Percentiles rank a stretch among this genome's conserved stretches.
Conservation (phyloP, 768 basidiomycete genomes). For the Hericium rajendrae region DNA sequence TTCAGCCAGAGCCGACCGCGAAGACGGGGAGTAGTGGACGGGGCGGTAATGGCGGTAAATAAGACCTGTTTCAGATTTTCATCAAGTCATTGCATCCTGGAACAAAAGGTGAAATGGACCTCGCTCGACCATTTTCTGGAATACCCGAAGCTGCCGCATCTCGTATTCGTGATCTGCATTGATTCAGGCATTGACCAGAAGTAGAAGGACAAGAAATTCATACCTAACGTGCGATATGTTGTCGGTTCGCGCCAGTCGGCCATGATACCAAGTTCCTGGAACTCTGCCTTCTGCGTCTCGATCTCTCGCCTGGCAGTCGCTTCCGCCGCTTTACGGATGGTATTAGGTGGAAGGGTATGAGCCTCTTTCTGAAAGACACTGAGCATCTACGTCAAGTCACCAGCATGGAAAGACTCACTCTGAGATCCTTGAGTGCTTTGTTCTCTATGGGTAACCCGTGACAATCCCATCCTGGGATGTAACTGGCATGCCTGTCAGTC, state of each 20-base stretch:
- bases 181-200: neutral
- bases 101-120: conserved; percentile 30
- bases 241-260: conserved; percentile 69
- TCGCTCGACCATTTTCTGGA: conserved; percentile 81
- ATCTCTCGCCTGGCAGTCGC: conserved; percentile 68
- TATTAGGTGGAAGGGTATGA: conserved; percentile 40
- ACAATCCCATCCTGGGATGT: conserved; percentile 95
- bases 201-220: conserved; percentile 6
- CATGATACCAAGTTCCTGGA: conserved; percentile 80
- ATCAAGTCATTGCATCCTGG: neutral
- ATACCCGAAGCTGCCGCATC: conserved; percentile 77
- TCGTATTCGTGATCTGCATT: conserved; percentile 74
- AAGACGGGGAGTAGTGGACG: conserved; percentile 92
- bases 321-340: conserved; percentile 63
- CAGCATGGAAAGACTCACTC: conserved; percentile 32
- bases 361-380: conserved; percentile 35
- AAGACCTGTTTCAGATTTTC: conserved; percentile 32
- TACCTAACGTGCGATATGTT: conserved; percentile 85
- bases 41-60: conserved; percentile 85
- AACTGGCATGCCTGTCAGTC: conserved; percentile 36
- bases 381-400: neutral
- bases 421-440: conserved; percentile 74
- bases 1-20: conserved; percentile 88
- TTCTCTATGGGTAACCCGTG: conserved; percentile 97
- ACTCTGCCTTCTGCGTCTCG: conserved; percentile 67